Percentiles rank a stretch among this genome's conserved stretches.
Evolutionary conservation across 2,329 filamentous ascomycete genomes (phyloP).

Genomic region (Orbilia blumenaviensis): DNA sequence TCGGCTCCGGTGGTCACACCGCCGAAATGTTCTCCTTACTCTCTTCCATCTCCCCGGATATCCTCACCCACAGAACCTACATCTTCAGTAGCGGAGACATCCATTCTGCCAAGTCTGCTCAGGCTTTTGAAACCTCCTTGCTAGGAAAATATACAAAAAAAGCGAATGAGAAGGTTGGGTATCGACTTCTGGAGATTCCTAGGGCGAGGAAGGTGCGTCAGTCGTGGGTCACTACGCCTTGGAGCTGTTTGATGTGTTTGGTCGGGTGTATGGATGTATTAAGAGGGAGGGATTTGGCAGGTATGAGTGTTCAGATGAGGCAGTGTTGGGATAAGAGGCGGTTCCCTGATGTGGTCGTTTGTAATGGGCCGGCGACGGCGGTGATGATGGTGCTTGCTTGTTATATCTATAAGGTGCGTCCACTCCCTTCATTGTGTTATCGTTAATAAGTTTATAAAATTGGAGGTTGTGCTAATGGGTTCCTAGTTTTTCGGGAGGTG

Average conservation of each 20-base stretch:
- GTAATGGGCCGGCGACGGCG: conserved; percentile 57
- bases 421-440: not conserved
- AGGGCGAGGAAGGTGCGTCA: conserved; percentile 86
- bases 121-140: conserved; percentile 69
- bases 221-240: conserved; percentile 75
- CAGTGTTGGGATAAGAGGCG: conserved; percentile 41
- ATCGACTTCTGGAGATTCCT: conserved; percentile 68
- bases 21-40: conserved; percentile 93
- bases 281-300: conserved; percentile 62
- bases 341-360: conserved; percentile 56
- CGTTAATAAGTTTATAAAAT: not conserved
- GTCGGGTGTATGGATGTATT: conserved; percentile 61
- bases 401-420: conserved; percentile 55
- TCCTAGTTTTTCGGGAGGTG: conserved; percentile 63
- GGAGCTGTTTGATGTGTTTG: conserved; percentile 74
- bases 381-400: conserved; percentile 57
- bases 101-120: conserved; percentile 72
- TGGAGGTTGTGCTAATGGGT: not conserved
- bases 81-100: conserved; percentile 79
- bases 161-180: conserved; percentile 28
- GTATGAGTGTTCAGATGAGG: conserved; percentile 39
- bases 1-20: conserved; percentile 93
- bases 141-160: conserved; percentile 55
- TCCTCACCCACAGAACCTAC: conserved; percentile 75
- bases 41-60: conserved; percentile 66